phyloP scores from a whole-genome alignment of 345 rosid species.

The Citropsis articulata region DNA sequence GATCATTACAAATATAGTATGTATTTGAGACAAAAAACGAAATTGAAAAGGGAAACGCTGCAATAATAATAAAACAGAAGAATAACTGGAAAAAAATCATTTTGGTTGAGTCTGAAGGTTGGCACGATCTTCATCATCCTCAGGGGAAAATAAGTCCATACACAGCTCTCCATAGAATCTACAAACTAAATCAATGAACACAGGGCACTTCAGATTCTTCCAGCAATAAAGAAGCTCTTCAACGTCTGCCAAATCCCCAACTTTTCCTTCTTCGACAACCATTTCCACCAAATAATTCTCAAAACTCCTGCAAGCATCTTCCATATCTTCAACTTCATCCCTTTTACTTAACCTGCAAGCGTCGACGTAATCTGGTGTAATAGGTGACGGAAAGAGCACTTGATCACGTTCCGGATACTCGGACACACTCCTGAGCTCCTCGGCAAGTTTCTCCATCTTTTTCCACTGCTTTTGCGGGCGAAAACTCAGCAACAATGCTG shows the following conservation, averaged over 20 bases:
- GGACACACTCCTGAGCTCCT: constrained; percentile 29
- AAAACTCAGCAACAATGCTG: constrained; percentile 24
- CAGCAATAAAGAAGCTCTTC: constrained; percentile 86
- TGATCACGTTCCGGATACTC: constrained; percentile 20
- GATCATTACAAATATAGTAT: too few species aligned
- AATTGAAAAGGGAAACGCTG: not conserved
- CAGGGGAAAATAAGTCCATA: constrained; percentile 47
- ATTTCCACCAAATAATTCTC: constrained; percentile 83
- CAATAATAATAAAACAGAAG: not conserved
- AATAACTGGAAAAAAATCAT: not conserved
- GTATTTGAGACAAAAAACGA: not conserved
- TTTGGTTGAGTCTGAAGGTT: not conserved
- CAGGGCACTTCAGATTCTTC: constrained; percentile 79
- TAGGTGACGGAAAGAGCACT: constrained; percentile 40
- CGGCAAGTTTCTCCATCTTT: constrained; percentile 34
- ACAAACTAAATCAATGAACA: constrained; percentile 66
- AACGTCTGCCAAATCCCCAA: constrained; percentile 67
- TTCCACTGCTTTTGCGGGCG: constrained; percentile 18
- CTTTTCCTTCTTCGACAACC: constrained; percentile 75
- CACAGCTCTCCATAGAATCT: constrained; percentile 87
- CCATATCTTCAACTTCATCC: constrained; percentile 32
- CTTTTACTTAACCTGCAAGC: constrained; percentile 18
- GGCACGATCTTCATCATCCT: not conserved
- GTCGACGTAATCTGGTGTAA: constrained; percentile 42
- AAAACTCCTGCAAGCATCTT: constrained; percentile 80